Evolutionary conservation across 2,329 filamentous ascomycete genomes (phyloP).

Genomic region (Ophiostoma triangulosporum): DNA sequence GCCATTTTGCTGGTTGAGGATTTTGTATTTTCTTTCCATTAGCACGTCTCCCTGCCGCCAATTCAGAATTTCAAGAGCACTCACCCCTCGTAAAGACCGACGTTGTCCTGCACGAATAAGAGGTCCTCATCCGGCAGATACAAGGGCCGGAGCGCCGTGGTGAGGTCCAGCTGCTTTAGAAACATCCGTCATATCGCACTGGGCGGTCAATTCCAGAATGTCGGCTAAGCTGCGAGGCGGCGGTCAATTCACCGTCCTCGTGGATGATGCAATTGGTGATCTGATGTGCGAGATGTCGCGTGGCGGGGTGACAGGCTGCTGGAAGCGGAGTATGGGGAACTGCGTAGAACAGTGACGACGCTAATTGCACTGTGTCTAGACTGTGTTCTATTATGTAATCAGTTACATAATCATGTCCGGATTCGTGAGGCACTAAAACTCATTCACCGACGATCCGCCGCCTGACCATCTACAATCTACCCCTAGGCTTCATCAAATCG

Average conservation of each 20-base stretch:
- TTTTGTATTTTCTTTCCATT: conserved; percentile 72
- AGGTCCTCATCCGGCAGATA: conserved; percentile 88
- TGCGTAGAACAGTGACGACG: background rate
- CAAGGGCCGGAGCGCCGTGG: conserved; percentile 84
- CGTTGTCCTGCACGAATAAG: conserved; percentile 92
- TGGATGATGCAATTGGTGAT: background rate
- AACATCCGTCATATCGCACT: conserved; percentile 68
- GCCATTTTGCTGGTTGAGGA: conserved; percentile 85
- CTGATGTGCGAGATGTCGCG: background rate
- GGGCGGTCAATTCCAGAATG: conserved; percentile 15
- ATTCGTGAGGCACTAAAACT: no score
- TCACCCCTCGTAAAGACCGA: conserved; percentile 95
- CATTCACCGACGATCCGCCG: background rate
- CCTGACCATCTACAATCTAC: background rate
- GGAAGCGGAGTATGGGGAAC: background rate
- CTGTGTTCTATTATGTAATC: no score
- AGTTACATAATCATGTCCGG: no score
- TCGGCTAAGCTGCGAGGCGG: background rate
- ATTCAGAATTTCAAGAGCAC: conserved; percentile 19
- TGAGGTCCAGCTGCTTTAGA: conserved; percentile 88
- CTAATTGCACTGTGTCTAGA: background rate
- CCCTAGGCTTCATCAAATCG: background rate
- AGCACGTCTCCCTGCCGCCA: no score
- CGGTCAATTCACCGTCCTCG: background rate
- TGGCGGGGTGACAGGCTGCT: background rate